phyloP scores from a whole-genome alignment of 2,329 filamentous ascomycete species.

The Pseudocercospora fijiensis region DNA sequence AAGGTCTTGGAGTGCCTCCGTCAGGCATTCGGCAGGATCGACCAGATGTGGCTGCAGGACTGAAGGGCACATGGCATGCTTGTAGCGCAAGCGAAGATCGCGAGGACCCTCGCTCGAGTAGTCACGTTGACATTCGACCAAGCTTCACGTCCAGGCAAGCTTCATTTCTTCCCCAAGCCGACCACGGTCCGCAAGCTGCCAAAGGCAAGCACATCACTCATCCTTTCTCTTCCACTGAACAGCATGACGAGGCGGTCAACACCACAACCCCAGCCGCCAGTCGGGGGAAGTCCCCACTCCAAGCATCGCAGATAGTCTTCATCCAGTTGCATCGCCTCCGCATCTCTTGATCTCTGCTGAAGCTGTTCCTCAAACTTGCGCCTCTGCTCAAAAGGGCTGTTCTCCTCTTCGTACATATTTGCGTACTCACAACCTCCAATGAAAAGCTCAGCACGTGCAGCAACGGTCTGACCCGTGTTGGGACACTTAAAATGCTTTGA shows the following conservation, averaged over 20 bases:
- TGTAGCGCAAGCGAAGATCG: neutral
- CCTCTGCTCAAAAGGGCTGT: slow-evolving; percentile 82
- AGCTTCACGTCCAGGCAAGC: neutral
- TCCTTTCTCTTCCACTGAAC: slow-evolving; percentile 73
- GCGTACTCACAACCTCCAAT: slow-evolving; percentile 72
- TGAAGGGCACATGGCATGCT: neutral
- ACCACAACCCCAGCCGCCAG: slow-evolving; percentile 94
- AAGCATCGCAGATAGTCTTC: slow-evolving; percentile 81
- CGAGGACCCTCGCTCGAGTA: neutral
- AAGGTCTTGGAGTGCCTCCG: neutral
- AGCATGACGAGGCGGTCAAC: slow-evolving; percentile 91
- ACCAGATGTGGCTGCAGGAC: neutral
- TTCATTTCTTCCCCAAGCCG: slow-evolving; percentile 28
- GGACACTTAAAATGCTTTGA: slow-evolving; percentile 80
- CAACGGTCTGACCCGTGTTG: slow-evolving; percentile 56
- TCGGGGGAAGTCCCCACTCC: slow-evolving; percentile 89
- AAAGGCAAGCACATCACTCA: slow-evolving; percentile 84
- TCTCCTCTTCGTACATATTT: slow-evolving; percentile 98
- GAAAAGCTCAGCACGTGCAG: slow-evolving; percentile 42
- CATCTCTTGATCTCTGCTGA: slow-evolving; percentile 44
- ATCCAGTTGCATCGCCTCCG: slow-evolving; percentile 58
- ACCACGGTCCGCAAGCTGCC: slow-evolving; percentile 70
- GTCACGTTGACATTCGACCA: neutral
- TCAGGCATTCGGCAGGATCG: neutral
- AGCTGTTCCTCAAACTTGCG: slow-evolving; percentile 71